Evolutionary conservation across 805 yeast genomes (phyloP), one percentile per base, ranked within the genome.

Genomic region (Metschnikowia borealis): DNA sequence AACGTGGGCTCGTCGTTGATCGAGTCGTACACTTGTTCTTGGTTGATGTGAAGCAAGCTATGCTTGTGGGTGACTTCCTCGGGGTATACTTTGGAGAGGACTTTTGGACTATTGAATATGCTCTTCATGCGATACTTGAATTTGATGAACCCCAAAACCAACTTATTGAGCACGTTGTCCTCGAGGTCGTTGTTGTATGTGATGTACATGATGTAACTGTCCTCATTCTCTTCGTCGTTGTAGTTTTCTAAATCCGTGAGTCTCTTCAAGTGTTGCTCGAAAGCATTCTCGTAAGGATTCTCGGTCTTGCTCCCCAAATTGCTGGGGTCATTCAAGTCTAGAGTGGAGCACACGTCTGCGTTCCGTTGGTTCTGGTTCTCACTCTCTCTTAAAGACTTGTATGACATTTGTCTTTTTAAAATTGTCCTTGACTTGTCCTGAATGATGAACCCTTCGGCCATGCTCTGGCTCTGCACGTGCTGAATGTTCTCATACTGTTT

Each of bases 401-500:
- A 57, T 23, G 60, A 57, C 58, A 52, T 49, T 35, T 57, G 61
- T 37, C 61, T 40, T 26, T 48, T 53, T 26, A 57, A 43, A 14
- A 57, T 56, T 14, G 44, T 38, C 5, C 59, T 54, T 21, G 57
- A 41, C 35, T 52, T 57, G 29, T 53, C 54, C 37, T 57, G 60
- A 34, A 53, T 56, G 15, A 57, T 57, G 20, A 48, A 43, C 17
- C 62, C 59, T n/a, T 70, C 73, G 17, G 61, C 53, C 29, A 57
- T 56, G 38, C 59, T 40, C 44, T 70, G 75, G 26, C 61, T 62
- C 44, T 64, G 62, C 43, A 63, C 62, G 29, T 59, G 58, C 15
- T 65, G 68, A 17, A 68, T 57, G 52, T 62, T 64, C 54, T 73
- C 78, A 54, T 66, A 68, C 41, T 64, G 67, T 50, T 72, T 73